Conservation (phyloP, 2,329 filamentous ascomycete species). For the Diaporthe citriasiana region DNA sequence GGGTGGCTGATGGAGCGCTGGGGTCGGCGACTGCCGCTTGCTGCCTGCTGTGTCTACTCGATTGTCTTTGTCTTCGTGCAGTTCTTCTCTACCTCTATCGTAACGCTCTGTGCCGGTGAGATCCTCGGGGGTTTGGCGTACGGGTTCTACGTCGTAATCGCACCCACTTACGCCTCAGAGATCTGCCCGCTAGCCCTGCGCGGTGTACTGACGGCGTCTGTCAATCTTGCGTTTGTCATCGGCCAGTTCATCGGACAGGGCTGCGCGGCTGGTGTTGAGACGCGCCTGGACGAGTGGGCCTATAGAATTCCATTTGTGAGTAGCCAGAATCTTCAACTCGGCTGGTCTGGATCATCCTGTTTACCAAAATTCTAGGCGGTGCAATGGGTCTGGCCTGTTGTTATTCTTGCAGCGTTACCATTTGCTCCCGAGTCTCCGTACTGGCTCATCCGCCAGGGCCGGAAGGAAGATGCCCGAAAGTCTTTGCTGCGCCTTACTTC, state of each 20-base stretch:
- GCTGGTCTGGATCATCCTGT: fast-evolving
- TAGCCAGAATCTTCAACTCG: neutral
- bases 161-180: constrained; percentile 55
- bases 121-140: constrained; percentile 54
- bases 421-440: constrained; percentile 61
- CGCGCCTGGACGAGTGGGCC: constrained; percentile 53
- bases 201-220: constrained; percentile 48
- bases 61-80: constrained; percentile 55
- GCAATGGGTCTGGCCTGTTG: constrained; percentile 59
- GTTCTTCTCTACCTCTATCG: constrained; percentile 52
- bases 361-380: constrained; percentile 40
- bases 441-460: constrained; percentile 57
- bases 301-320: constrained; percentile 54
- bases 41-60: constrained; percentile 47
- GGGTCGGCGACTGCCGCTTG: constrained; percentile 53
- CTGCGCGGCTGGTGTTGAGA: constrained; percentile 49
- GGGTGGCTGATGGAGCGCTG: constrained; percentile 55
- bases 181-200: constrained; percentile 50
- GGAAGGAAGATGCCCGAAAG: constrained; percentile 51
- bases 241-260: constrained; percentile 58
- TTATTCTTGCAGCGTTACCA: constrained; percentile 49
- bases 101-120: constrained; percentile 50
- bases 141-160: constrained; percentile 51
- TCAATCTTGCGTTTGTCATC: constrained; percentile 31
- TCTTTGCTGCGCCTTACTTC: constrained; percentile 51